Conservation (phyloP, 2,329 filamentous ascomycete genomes). For the Neofusicoccum laricinum region DNA sequence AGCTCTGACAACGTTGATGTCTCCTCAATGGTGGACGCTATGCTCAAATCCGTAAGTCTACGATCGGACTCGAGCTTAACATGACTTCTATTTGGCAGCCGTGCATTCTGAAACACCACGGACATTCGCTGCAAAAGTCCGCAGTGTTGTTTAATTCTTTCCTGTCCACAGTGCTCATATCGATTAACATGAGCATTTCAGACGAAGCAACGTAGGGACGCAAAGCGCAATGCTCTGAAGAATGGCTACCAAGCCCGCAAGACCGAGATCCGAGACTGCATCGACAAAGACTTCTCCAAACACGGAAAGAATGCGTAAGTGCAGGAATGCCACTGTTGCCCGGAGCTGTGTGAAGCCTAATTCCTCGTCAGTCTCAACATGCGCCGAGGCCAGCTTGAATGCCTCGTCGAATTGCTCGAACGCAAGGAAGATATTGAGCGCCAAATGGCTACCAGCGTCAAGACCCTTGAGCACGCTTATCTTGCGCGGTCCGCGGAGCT, state of each 20-base stretch:
- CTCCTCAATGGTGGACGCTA: not conserved
- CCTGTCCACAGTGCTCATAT: too few relatives aligned
- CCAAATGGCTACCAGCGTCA: slow-evolving; percentile 13
- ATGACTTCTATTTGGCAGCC: not conserved
- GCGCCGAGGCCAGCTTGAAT: slow-evolving; percentile 12
- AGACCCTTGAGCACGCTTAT: slow-evolving; percentile 4
- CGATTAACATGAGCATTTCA: slow-evolving; percentile 1
- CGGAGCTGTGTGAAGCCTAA: not conserved
- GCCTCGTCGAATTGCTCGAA: slow-evolving; percentile 8
- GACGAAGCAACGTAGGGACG: slow-evolving; percentile 29
- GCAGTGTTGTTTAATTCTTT: too few relatives aligned
- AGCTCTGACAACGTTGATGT: not conserved
- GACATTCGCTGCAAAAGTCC: too few relatives aligned
- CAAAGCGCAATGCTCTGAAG: slow-evolving; percentile 19
- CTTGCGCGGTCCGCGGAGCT: not conserved
- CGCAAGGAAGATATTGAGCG: slow-evolving; percentile 13
- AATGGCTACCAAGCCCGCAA: slow-evolving; percentile 22
- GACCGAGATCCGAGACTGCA: slow-evolving; percentile 19
- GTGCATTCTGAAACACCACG: not conserved
- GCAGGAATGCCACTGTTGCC: not conserved
- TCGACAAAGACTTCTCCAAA: slow-evolving; percentile 26
- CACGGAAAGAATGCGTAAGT: slow-evolving; percentile 30
- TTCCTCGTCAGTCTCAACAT: not conserved
- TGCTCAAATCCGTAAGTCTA: not conserved
- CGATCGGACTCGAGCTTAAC: not conserved